Evolutionary conservation across 129 eudicot species (phyloP).

Genomic region (Artemisia tridentata): DNA sequence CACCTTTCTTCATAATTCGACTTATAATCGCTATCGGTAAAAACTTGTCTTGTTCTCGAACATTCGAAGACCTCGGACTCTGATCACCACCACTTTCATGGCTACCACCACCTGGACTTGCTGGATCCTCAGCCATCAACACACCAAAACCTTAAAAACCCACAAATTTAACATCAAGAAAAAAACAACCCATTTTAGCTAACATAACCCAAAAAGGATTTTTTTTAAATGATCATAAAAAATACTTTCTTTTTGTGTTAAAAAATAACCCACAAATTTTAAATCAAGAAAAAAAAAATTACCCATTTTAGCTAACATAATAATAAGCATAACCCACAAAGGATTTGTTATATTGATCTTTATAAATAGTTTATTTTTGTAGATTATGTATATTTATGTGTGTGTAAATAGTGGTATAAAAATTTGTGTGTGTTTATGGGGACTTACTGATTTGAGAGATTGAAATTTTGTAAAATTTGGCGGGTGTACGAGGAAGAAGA

Average conservation of each 20-base stretch:
- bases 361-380: too few relatives aligned
- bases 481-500: constrained; percentile 47
- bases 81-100: constrained; percentile 63
- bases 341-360: too few relatives aligned
- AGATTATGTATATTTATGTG: too few relatives aligned
- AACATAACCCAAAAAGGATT: not conserved
- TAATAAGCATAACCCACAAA: too few relatives aligned
- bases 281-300: too few relatives aligned
- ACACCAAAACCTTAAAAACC: constrained; percentile 27
- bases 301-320: too few relatives aligned
- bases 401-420: too few relatives aligned
- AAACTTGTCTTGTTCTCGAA: constrained; percentile 75
- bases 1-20: constrained; percentile 81
- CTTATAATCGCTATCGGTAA: constrained; percentile 81
- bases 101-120: constrained; percentile 70
- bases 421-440: not conserved
- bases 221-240: too few relatives aligned
- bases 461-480: constrained; percentile 24
- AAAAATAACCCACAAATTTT: too few relatives aligned
- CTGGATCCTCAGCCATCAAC: constrained; percentile 56
- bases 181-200: constrained; percentile 9
- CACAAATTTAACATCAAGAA: not conserved
- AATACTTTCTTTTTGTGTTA: too few relatives aligned
- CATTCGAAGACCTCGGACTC: constrained; percentile 57
- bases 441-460: constrained; percentile 19